Evolutionary conservation across 352 stramenopile genomes (phyloP).

Genomic region (Pythium aristosporum): DNA sequence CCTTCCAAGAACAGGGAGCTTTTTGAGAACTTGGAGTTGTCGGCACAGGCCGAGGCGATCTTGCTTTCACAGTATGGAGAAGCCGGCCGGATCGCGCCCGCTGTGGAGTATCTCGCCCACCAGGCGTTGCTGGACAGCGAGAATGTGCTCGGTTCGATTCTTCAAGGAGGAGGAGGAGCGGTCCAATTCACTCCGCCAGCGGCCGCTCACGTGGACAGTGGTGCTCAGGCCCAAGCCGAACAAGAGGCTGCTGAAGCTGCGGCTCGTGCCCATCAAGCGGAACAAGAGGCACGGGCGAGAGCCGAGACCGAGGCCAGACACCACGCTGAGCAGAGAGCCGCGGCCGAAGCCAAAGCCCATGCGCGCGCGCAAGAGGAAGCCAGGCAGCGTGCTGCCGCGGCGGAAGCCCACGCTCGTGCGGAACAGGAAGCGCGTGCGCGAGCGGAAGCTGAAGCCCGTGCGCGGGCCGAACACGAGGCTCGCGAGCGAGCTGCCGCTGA

Average conservation of each 20-base stretch:
- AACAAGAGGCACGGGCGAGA: conserved; percentile 27
- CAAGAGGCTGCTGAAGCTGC: conserved; percentile 31
- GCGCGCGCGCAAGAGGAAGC: conserved; percentile 30
- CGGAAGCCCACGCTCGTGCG: conserved; percentile 28
- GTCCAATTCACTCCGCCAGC: not conserved
- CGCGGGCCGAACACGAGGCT: conserved; percentile 27
- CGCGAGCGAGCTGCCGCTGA: conserved; percentile 19
- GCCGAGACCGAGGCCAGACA: conserved; percentile 25
- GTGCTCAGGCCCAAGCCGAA: conserved; percentile 33
- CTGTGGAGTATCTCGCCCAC: conserved; percentile 78
- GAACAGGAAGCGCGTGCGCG: conserved; percentile 23
- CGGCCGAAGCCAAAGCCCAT: conserved; percentile 6
- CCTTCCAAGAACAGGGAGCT: conserved; percentile 91
- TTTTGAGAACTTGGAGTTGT: conserved; percentile 95
- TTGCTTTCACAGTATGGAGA: conserved; percentile 77
- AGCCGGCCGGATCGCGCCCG: conserved; percentile 43
- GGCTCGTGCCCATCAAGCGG: conserved; percentile 29
- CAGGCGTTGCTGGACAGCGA: conserved; percentile 65
- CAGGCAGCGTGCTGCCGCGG: conserved; percentile 21
- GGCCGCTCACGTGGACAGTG: conserved; percentile 27
- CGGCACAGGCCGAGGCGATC: conserved; percentile 93
- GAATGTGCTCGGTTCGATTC: conserved; percentile 50
- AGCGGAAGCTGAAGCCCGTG: conserved; percentile 28
- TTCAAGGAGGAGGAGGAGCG: conserved; percentile 26
- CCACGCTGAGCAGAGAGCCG: conserved; percentile 20